A percentile compares a stretch with the other conserved stretches of the same genome.
Conservation (phyloP, 768 basidiomycete genomes). For the Lentinula sp. region DNA sequence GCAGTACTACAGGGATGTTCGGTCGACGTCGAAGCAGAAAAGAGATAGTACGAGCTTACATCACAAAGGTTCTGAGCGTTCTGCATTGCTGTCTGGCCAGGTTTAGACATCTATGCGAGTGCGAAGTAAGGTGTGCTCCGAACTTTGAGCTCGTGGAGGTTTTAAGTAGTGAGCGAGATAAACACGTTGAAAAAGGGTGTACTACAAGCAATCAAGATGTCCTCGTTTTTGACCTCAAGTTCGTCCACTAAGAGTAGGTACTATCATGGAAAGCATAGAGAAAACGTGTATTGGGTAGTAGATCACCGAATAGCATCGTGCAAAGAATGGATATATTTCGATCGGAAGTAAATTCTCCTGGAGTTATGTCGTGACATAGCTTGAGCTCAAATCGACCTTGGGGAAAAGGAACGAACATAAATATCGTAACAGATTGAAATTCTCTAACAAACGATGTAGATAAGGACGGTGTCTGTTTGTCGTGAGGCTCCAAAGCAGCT, state of each 20-base stretch:
- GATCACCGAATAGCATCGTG: too few species aligned
- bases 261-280: too few species aligned
- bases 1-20: slow-evolving; percentile 31
- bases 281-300: too few species aligned
- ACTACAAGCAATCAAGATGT: not conserved
- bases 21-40: not conserved
- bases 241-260: not conserved
- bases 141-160: not conserved
- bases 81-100: not conserved
- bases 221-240: not conserved
- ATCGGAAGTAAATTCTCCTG: too few species aligned
- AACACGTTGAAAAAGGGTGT: slow-evolving; percentile 1
- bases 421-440: not conserved
- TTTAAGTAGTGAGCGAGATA: not conserved
- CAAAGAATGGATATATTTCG: too few species aligned
- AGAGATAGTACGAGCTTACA: not conserved
- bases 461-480: not conserved
- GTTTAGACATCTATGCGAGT: not conserved
- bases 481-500: not conserved
- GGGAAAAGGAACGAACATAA: not conserved
- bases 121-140: too few species aligned
- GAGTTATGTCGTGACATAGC: too few species aligned
- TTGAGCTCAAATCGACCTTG: not conserved
- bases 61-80: not conserved
- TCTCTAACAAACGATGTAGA: not conserved